Conservation (phyloP, 1,284 basidiomycete species). For the Rhodotorula sp. region DNA sequence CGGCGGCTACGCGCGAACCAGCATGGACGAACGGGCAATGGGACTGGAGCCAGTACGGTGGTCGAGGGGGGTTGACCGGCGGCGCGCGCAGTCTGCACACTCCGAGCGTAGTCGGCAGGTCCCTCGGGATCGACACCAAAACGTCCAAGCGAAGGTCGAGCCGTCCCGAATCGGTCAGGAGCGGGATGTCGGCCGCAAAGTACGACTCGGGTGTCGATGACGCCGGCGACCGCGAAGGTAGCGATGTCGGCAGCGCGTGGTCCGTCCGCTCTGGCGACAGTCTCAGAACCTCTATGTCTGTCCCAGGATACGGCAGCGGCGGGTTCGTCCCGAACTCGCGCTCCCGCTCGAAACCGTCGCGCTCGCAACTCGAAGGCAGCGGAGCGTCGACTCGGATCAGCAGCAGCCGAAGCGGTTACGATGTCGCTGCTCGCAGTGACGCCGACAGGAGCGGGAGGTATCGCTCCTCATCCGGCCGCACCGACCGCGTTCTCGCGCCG, state of each 20-base stretch:
- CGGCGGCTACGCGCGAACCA: background rate
- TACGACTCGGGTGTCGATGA: background rate
- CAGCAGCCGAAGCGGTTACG: background rate
- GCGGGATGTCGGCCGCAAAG: constrained; percentile 3
- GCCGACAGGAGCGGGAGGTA: background rate
- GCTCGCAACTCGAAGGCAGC: background rate
- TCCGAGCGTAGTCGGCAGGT: constrained; percentile 20
- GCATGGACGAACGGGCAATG: constrained; percentile 30
- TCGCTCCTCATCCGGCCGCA: background rate
- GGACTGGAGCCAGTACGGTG: constrained; percentile 35
- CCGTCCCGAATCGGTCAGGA: constrained; percentile 12
- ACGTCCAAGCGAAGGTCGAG: background rate
- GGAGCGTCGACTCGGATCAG: background rate
- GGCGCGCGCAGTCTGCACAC: constrained; percentile 23
- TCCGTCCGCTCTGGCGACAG: background rate
- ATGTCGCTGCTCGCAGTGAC: constrained; percentile 4
- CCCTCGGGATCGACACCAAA: constrained; percentile 6
- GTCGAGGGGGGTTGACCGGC: constrained; percentile 27
- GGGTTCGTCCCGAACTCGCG: background rate
- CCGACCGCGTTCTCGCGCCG: background rate
- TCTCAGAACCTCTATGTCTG: background rate
- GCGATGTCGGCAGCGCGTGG: constrained; percentile 9
- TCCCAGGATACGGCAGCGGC: background rate
- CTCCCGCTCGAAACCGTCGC: background rate
- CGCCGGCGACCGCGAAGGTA: background rate